A percentile compares a stretch with the other conserved stretches of the same genome.
Conservation (phyloP, 1,284 basidiomycete genomes). For the Moesziomyces parantarcticus region DNA sequence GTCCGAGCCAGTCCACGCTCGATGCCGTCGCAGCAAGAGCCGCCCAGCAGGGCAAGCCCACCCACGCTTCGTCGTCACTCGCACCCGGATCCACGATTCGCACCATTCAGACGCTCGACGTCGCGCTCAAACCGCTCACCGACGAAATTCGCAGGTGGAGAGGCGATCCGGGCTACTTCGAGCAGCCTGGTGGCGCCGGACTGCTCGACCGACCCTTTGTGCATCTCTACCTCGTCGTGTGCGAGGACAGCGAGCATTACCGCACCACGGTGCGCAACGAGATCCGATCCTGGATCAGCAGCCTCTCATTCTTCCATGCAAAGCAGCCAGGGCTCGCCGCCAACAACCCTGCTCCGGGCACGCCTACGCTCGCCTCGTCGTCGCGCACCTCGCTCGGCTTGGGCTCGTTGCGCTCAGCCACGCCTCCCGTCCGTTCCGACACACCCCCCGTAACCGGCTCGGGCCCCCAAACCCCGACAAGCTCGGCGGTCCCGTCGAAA, state of each 20-base stretch:
- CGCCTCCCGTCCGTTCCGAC: conserved; percentile 32
- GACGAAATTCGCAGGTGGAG: conserved; percentile 48
- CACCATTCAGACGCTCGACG: conserved; percentile 56
- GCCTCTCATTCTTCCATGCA: conserved; percentile 51
- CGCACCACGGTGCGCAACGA: conserved; percentile 63
- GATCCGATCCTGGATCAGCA: conserved; percentile 62
- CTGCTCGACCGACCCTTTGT: conserved; percentile 59
- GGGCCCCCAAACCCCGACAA: conserved; percentile 39
- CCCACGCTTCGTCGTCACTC: conserved; percentile 25
- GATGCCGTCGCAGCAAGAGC: conserved; percentile 39
- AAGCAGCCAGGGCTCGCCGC: conserved; percentile 11
- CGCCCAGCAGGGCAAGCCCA: conserved; percentile 35
- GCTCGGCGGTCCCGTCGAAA: conserved; percentile 11
- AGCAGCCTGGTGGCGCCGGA: conserved; percentile 31
- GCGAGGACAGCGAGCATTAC: conserved; percentile 65
- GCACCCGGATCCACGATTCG: conserved; percentile 44
- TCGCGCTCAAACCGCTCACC: conserved; percentile 48
- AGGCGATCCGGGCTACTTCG: conserved; percentile 53
- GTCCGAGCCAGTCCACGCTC: conserved; percentile 48
- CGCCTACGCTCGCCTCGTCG: conserved; percentile 17
- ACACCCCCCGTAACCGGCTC: conserved; percentile 23
- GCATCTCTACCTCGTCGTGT: conserved; percentile 64
- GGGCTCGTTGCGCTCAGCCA: conserved; percentile 30
- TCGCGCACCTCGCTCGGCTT: conserved; percentile 31
- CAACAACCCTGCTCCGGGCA: conserved; percentile 7